Evolutionary conservation across 495 filamentous ascomycete genomes (phyloP), one percentile per base, ranked within the genome.

Genomic region (Elaphomyces granulatus): DNA sequence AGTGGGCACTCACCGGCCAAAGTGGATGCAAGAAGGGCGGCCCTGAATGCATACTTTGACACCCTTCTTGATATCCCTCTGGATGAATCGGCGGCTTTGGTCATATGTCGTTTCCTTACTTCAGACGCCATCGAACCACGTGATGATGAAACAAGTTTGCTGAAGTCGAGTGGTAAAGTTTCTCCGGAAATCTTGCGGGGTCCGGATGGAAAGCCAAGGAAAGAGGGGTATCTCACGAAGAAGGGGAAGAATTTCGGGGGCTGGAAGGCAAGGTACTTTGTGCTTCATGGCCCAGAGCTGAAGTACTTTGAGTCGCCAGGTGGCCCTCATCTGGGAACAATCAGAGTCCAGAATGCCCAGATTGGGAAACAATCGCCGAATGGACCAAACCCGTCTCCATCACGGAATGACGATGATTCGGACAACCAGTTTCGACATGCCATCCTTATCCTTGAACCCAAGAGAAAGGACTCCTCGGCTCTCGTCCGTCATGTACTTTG

Each of bases 351-450:
- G 40, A 83, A 76, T 60, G 86, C 90, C 1, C 83, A 94, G 58
- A 96, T 98, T 51, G 90, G 90, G 36, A 94, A 92, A 55, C 86
- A 90, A 49, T 71, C 70, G 6, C 75, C 81, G 43, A 66, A 55
- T 34, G 54, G 55, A 3, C 74, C 74, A 33, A 72, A 69, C 21
- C 58, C 50, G 31, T 77, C 83, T 28, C 71, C 80, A 7, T 70
- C 76, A 10, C 67, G 70, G 15, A 59, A 58, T 15, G 71, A 74
- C 15, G 78, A 81, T 31, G 85, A 94, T 42, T 66, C 75, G 28
- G 90, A 98, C 33, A 93, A 90, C 49, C 83, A 96, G 53, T 96
- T 93, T 54, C 80, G 90, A 8, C 90, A 98, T 63, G 90, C 92
- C 3, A 96, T 98, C 59, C 66, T 96, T 34, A 81, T 98, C 38